Percentiles rank a stretch among this genome's conserved stretches.
phyloP scores from a whole-genome alignment of 192 early-diverging fungal species.

The Chytriomyces confervae region DNA sequence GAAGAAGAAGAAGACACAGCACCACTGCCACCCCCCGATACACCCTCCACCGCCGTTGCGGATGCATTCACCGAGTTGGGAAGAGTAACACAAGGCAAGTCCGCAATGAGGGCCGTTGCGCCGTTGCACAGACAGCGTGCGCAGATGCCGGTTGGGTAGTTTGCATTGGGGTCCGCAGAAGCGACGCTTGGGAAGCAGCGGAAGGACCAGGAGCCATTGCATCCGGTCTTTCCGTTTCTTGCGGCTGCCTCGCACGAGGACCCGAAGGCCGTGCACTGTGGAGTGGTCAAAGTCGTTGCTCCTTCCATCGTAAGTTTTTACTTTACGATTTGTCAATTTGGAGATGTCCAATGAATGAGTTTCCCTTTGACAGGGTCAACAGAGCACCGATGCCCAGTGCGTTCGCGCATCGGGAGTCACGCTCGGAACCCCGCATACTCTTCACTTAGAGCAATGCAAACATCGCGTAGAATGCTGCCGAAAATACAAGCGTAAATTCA shows the following conservation, averaged over 20 bases:
- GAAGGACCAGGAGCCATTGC: not conserved
- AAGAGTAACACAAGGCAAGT: constrained; percentile 1
- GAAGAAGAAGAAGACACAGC: not conserved
- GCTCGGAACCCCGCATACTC: too few species aligned
- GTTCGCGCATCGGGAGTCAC: too few species aligned
- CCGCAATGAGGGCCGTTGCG: constrained; percentile 1
- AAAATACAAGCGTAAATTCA: too few species aligned
- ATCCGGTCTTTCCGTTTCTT: not conserved
- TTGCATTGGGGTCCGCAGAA: not conserved
- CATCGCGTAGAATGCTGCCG: too few species aligned
- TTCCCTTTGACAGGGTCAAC: too few species aligned
- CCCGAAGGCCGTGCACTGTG: not conserved
- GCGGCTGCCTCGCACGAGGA: not conserved
- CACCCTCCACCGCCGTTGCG: not conserved
- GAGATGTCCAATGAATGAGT: too few species aligned
- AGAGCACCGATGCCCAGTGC: too few species aligned
- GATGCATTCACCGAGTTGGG: not conserved
- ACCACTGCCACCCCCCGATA: constrained; percentile 7
- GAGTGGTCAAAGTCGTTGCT: not conserved
- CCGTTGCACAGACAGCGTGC: constrained; percentile 34
- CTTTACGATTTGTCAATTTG: too few species aligned
- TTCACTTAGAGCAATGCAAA: too few species aligned
- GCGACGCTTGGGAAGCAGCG: not conserved
- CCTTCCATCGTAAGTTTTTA: not conserved
- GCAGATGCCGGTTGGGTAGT: constrained; percentile 23